Conservation (phyloP, 2,329 filamentous ascomycete species). For the Hysterium pulicare region DNA sequence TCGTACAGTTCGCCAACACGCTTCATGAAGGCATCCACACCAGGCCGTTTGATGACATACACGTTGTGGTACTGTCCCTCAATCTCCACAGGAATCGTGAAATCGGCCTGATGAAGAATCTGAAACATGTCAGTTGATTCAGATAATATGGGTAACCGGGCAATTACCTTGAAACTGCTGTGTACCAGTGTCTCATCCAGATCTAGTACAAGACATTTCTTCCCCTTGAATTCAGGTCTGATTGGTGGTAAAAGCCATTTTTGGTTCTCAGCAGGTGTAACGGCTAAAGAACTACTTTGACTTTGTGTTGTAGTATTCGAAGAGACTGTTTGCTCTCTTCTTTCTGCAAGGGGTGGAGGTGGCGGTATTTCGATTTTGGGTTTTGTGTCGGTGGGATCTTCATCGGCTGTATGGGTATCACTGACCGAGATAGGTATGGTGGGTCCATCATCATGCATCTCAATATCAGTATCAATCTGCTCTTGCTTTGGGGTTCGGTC, state of each 20-base stretch:
- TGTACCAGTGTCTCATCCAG: slow-evolving; percentile 96
- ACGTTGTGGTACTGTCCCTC: slow-evolving; percentile 99
- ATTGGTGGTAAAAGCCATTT: slow-evolving; percentile 79
- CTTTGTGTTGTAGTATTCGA: slow-evolving; percentile 42
- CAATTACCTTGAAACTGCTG: slow-evolving; percentile 89
- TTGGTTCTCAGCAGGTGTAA: slow-evolving; percentile 49
- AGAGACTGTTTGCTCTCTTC: slow-evolving; percentile 39
- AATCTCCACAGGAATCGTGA: slow-evolving; percentile 98
- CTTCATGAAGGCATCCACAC: slow-evolving; percentile 99
- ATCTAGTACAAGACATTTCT: slow-evolving; percentile 93
- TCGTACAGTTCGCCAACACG: slow-evolving; percentile 95
- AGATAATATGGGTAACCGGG: not conserved
- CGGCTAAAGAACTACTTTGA: slow-evolving; percentile 28
- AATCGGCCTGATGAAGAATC: slow-evolving; percentile 97
- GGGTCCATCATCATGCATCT: slow-evolving; percentile 60
- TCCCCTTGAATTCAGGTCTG: slow-evolving; percentile 72
- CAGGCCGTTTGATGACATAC: slow-evolving; percentile 98
- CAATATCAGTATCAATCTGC: slow-evolving; percentile 53
- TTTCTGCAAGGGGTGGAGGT: slow-evolving; percentile 51
- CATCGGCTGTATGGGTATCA: slow-evolving; percentile 46
- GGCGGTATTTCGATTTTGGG: slow-evolving; percentile 52
- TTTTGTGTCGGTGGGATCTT: slow-evolving; percentile 24
- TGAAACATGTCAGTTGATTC: slow-evolving; percentile 40
- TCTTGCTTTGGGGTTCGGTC: slow-evolving; percentile 49
- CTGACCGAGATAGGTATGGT: slow-evolving; percentile 49